These are phyloP conservation scores for Nicotiana benthamiana DNA, from an alignment of 257 asterid genomes.

Conservation along the genomic window DNA sequence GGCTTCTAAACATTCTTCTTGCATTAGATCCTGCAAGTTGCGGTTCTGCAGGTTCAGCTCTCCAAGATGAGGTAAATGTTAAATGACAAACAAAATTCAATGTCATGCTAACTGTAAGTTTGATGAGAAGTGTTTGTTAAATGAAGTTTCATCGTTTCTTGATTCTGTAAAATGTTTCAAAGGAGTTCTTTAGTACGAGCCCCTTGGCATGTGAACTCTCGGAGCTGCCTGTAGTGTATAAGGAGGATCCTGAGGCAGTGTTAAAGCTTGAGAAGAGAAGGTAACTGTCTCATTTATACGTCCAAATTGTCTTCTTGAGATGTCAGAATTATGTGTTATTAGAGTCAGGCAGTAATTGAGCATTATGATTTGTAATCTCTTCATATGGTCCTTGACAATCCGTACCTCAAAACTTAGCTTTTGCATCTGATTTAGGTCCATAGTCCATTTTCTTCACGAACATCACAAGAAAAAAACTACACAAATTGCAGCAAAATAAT, in stretches of 20 bases:
- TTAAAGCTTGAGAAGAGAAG: constrained; percentile 30
- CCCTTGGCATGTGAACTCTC: constrained; percentile 61
- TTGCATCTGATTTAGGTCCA: not conserved
- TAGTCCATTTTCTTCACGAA: not conserved
- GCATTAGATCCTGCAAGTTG: constrained; percentile 59
- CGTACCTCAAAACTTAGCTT: not conserved
- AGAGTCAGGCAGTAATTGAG: not conserved
- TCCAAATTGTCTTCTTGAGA: not conserved
- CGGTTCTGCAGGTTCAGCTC: constrained; percentile 55
- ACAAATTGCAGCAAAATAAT: not conserved
- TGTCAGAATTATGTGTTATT: not conserved
- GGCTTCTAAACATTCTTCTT: constrained; percentile 46
- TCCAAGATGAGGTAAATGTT: constrained; percentile 38
- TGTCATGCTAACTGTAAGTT: not conserved
- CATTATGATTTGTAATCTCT: not conserved
- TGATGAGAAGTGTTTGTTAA: not conserved
- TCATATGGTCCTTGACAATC: not conserved
- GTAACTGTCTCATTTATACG: constrained; percentile 17
- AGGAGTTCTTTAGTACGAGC: constrained; percentile 50
- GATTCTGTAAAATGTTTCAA: not conserved
- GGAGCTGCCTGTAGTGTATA: constrained; percentile 43
- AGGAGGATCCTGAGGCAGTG: constrained; percentile 35
- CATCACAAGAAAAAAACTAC: not conserved
- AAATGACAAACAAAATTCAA: not conserved
- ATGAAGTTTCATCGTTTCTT: not conserved